Percentiles rank a stretch among this genome's conserved stretches.
Conservation (phyloP, 768 basidiomycete species). For the Mycena crocata region DNA sequence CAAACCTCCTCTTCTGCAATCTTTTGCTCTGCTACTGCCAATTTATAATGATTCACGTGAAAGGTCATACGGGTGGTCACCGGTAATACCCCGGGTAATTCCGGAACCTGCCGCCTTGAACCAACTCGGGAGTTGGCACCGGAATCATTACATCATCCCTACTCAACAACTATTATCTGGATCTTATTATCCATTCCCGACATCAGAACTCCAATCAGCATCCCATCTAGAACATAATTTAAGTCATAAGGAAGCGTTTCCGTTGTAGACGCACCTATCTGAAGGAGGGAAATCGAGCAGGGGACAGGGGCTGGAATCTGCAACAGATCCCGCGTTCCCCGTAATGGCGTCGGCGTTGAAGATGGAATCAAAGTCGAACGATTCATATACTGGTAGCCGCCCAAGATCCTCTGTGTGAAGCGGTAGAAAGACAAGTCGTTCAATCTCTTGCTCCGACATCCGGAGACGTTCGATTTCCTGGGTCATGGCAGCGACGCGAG, state of each 20-base stretch:
- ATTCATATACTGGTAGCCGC: constrained; percentile 20
- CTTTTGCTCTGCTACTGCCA: too few relatives aligned
- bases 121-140: too few relatives aligned
- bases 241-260: background rate
- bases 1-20: too few relatives aligned
- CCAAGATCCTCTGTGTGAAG: constrained; percentile 27
- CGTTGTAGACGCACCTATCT: background rate
- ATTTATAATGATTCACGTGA: too few relatives aligned
- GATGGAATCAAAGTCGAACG: constrained; percentile 25
- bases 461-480: constrained; percentile 17
- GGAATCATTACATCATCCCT: too few relatives aligned
- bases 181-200: too few relatives aligned
- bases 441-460: constrained; percentile 19
- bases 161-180: too few relatives aligned
- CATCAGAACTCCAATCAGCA: too few relatives aligned
- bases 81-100: too few relatives aligned
- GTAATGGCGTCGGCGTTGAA: constrained; percentile 8
- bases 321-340: too few relatives aligned
- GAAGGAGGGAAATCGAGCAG: background rate
- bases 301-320: background rate
- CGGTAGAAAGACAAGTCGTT: constrained; percentile 26
- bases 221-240: background rate
- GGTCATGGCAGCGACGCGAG: background rate
- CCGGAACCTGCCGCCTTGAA: too few relatives aligned
- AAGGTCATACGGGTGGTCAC: too few relatives aligned